phyloP scores from a whole-genome alignment of 2,329 filamentous ascomycete genomes.

The Aspergillus latus region DNA sequence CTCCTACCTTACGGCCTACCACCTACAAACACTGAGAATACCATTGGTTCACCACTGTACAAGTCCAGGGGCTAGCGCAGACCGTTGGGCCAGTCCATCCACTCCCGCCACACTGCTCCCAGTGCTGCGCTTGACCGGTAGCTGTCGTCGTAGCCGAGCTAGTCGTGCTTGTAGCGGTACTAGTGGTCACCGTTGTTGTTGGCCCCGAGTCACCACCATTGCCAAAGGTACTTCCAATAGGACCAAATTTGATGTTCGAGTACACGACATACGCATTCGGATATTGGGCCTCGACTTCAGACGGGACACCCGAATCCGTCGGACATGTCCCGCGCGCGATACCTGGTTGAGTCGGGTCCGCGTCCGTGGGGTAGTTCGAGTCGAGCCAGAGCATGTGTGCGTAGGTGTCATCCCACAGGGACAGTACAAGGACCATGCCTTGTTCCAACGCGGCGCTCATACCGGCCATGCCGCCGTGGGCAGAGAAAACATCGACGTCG shows the following conservation, averaged over 20 bases:
- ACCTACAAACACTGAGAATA: slow-evolving; percentile 41
- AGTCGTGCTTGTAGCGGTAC: slow-evolving; percentile 5
- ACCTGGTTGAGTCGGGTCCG: slow-evolving; percentile 47
- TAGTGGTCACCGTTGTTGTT: slow-evolving; percentile 1
- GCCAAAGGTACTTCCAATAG: slow-evolving; percentile 55
- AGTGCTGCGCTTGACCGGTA: slow-evolving; percentile 23
- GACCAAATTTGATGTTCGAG: slow-evolving; percentile 62
- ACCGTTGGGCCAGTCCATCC: slow-evolving; percentile 36
- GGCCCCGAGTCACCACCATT: background rate
- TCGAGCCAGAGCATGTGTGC: slow-evolving; percentile 75
- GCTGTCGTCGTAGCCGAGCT: slow-evolving; percentile 15
- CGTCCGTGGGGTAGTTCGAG: slow-evolving; percentile 58
- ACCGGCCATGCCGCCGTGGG: slow-evolving; percentile 55
- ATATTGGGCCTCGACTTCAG: slow-evolving; percentile 48
- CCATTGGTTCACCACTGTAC: slow-evolving; percentile 33
- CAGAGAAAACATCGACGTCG: slow-evolving; percentile 54
- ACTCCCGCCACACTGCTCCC: slow-evolving; percentile 36
- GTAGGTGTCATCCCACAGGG: slow-evolving; percentile 63
- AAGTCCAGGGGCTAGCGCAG: slow-evolving; percentile 36
- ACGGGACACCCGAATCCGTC: slow-evolving; percentile 53
- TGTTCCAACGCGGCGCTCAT: slow-evolving; percentile 57
- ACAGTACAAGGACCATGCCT: slow-evolving; percentile 66
- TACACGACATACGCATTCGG: slow-evolving; percentile 55
- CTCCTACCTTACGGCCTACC: no score
- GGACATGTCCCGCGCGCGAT: slow-evolving; percentile 57